A percentile compares a stretch with the other conserved stretches of the same genome.
These are phyloP conservation scores for Pythium scleroteichum DNA, from an alignment of 352 stramenopile genomes.

Conservation along the genomic window DNA sequence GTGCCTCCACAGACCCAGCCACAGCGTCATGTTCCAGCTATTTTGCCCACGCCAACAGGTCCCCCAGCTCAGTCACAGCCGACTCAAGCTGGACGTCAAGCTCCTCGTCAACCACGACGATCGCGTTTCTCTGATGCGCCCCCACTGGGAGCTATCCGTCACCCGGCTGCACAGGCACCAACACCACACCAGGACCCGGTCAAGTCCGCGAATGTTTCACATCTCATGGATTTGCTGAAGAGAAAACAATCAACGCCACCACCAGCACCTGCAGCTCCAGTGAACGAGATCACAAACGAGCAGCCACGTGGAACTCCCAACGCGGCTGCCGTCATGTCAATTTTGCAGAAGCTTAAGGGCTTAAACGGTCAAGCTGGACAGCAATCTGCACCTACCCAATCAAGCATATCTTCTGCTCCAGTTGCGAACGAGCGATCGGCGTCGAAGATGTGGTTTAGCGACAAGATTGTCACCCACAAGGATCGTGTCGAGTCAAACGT, in stretches of 20 bases:
- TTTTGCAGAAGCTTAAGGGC: constrained; percentile 81
- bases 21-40: constrained; percentile 11
- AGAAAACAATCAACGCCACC: constrained; percentile 46
- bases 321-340: constrained; percentile 80
- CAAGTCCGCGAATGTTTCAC: constrained; percentile 74
- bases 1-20: constrained; percentile 11
- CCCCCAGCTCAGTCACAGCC: neutral
- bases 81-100: constrained; percentile 13
- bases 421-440: constrained; percentile 24
- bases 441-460: constrained; percentile 86
- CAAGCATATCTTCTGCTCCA: constrained; percentile 18
- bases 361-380: constrained; percentile 32
- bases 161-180: constrained; percentile 25
- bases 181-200: constrained; percentile 19
- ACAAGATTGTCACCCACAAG: constrained; percentile 82
- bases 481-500: constrained; percentile 85
- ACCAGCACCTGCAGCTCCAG: constrained; percentile 11
- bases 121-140: constrained; percentile 34
- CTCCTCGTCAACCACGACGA: constrained; percentile 34
- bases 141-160: constrained; percentile 15
- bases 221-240: constrained; percentile 85
- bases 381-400: constrained; percentile 14
- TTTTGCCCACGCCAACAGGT: constrained; percentile 13
- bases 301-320: constrained; percentile 50
- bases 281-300: constrained; percentile 57